Conservation (phyloP, 192 early-diverging fungal species). For the Coemansia erecta region DNA sequence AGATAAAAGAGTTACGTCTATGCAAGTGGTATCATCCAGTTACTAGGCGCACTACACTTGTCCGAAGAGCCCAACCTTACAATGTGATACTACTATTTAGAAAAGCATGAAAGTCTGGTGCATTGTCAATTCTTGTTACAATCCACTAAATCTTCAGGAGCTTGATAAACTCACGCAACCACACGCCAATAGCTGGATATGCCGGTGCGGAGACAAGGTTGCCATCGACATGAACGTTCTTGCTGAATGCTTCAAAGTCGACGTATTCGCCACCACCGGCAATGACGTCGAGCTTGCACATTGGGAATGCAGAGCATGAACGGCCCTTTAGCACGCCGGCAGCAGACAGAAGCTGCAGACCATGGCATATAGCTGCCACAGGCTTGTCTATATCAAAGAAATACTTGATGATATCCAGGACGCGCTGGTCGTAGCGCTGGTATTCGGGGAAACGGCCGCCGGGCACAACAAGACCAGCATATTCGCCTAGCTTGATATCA, state of each 20-base stretch:
- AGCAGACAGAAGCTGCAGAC: constrained; percentile 50
- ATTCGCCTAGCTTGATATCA: constrained; percentile 42
- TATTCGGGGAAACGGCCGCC: constrained; percentile 59
- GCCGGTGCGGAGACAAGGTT: constrained; percentile 48
- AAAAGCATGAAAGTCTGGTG: neutral
- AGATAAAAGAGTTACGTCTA: too few species aligned
- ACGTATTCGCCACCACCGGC: constrained; percentile 41
- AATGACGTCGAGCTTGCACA: constrained; percentile 44
- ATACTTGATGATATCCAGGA: constrained; percentile 49
- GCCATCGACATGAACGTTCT: constrained; percentile 37
- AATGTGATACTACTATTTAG: neutral
- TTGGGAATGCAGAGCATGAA: constrained; percentile 35
- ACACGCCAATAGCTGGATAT: constrained; percentile 45
- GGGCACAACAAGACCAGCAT: constrained; percentile 57
- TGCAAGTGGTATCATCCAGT: too few species aligned
- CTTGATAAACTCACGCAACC: constrained; percentile 52
- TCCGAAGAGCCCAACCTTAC: too few species aligned
- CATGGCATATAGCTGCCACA: constrained; percentile 59
- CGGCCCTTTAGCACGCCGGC: constrained; percentile 46
- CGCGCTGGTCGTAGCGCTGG: constrained; percentile 51
- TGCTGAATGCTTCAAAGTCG: constrained; percentile 30
- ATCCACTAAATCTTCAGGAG: constrained; percentile 12
- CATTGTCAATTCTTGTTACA: neutral
- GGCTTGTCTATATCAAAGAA: constrained; percentile 55
- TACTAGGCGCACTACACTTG: too few species aligned